Base-by-base conservation (phyloP, 1,139 yeast species). In the Saccharomyces hybrid region DNA sequence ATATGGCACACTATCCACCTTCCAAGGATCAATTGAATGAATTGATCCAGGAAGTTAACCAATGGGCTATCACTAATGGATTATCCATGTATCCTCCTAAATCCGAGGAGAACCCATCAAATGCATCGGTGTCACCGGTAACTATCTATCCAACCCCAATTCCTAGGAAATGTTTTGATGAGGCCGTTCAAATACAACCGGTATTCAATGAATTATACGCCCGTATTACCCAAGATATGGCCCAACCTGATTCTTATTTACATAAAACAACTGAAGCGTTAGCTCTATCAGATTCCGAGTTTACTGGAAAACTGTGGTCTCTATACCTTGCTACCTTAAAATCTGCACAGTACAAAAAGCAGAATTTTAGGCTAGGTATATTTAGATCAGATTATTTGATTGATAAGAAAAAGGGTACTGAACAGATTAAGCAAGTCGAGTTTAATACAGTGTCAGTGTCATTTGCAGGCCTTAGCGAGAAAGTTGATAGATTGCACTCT, bases 371-470 rank as follows among this genome's bases (percentile, higher is more conserved):
- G 0, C 76, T 91, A 52, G 98, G 98, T 0, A 72, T 93, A 26
- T 91, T 91, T 70, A 80, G 99, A 69, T 86, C 95, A 0, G 99
- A 93, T 66, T 93, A 91, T 65, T 83, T 93, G 83, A 77, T 88
- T 47, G 87, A 89, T 63, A 70, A 75, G 30, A 73, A 69, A 20
- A 71, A 73, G 13, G 70, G 71, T 31, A 71, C 72, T 14, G 70
- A 71, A 28, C 71, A 72, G 31, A 85, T 93, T 66, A 91, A 91
- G 67, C 99, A 95, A 70, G 91, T 93, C 53, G 99, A 93, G 69
- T 93, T 91, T 74, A 93, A 93, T 70, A 90, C 99, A 1, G 91
- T 93, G 2, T 86, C 97, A 64, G 96, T 93, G 1, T 90, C 98
- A 0, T 93, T 93, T 75, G 97, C 96, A 25, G 97, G 96, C 0